Percentiles rank a stretch among this genome's conserved stretches.
Conservation (phyloP, 2,329 filamentous ascomycete genomes). For the Fusarium sp. region DNA sequence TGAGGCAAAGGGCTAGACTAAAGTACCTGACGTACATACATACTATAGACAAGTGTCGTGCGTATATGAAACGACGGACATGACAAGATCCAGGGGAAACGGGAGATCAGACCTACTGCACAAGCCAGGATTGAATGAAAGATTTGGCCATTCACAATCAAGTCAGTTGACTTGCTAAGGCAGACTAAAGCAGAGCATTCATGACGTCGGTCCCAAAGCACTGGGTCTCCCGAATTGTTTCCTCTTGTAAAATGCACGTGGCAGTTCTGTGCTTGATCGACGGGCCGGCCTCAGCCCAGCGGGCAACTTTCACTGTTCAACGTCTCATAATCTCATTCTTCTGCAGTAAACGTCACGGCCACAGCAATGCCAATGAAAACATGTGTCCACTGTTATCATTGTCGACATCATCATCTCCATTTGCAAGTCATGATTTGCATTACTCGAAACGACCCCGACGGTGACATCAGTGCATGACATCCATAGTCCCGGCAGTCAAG, state of each 20-base stretch:
- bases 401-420: slow-evolving; percentile 1
- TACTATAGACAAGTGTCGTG: slow-evolving; percentile 12
- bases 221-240: not conserved
- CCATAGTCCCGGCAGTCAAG: slow-evolving; percentile 23
- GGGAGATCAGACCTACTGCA: slow-evolving; percentile 11
- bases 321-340: too few species aligned
- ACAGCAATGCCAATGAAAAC: slow-evolving; percentile 4
- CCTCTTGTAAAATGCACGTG: slow-evolving; percentile 35
- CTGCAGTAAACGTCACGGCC: not conserved
- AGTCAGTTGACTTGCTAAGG: not conserved
- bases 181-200: slow-evolving; percentile 9
- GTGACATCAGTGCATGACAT: slow-evolving; percentile 29
- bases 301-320: slow-evolving; percentile 10
- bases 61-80: slow-evolving; percentile 1
- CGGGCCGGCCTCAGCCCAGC: slow-evolving; percentile 27
- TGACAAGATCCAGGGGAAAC: not conserved
- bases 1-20: slow-evolving; percentile 1
- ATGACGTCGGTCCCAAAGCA: slow-evolving; percentile 14
- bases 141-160: not conserved
- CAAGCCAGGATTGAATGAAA: not conserved
- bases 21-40: not conserved
- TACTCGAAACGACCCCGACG: slow-evolving; percentile 3
- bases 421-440: slow-evolving; percentile 31
- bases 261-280: slow-evolving; percentile 10
- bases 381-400: slow-evolving; percentile 17